Base-by-base conservation (phyloP, 1,139 yeast species). In the Saccharomyces pastorianus region DNA sequence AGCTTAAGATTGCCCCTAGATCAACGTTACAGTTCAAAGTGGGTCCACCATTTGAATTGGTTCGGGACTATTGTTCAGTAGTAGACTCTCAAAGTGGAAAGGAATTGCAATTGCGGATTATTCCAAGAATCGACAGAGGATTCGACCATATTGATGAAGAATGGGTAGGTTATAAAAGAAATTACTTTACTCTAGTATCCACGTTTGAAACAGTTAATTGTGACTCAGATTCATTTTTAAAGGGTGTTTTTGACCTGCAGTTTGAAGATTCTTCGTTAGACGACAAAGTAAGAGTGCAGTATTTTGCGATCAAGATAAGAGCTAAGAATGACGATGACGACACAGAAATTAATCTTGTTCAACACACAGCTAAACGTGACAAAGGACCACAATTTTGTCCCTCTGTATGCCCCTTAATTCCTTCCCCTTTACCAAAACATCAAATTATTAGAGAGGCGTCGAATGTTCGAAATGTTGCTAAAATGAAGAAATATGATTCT, bases 91-190 rank as follows among this genome's bases (percentile, higher is more conserved):
- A 67, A 0, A 65, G 72, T 0, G 70, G 72, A 0, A 54, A 61
- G 27, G 47, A 48, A 2, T 62, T 82, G 1, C 51, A 55, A 0
- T 84, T 87, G 0, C 55, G 60, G 0, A 67, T 84, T 3, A 57
- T 61, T 9, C 84, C 88, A 2, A 71, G 89, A 59, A 78, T 84
- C 29, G 89, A 84, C 63, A 69, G 88, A 56, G 90, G 89, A 0
- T 82, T 84, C 63, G 85, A 82, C 55, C 61, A 67, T 28, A 70
- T 75, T 14, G 78, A 77, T n/a, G 71, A 70, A 8, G 79, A 76
- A 52, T 84, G 90, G 90, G 77, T 83, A 1, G 88, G 88, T 0
- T 84, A 84, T 63, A 84, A 83, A 63, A 71, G 89, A 56, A 84
- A 84, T 61, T 84, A 84, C 64, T 81, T 84, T 63, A 80, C 88